Base-by-base conservation (phyloP, 495 filamentous ascomycete genomes). In the Penicillium paradoxum region DNA sequence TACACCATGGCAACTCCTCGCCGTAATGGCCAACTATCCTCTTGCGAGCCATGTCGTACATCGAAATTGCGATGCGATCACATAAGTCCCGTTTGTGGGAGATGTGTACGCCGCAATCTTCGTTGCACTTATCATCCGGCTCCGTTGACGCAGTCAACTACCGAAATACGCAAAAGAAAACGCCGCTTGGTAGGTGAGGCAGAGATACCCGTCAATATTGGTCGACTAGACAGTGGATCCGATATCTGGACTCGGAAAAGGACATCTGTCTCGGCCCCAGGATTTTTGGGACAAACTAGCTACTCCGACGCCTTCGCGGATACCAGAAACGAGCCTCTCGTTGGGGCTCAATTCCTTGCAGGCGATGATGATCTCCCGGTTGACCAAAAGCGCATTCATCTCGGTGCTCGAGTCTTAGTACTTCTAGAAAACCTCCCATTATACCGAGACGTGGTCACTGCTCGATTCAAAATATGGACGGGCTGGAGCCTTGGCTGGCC, bases 21-120 rank as follows among this genome's bases (percentile, higher is more conserved):
- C 3, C 65, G 71, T 8, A 76, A 75, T 56, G 71, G 73, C 2
- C 69, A 72, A 33, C 50, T 65, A 24, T 65, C 69, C 38, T 73
- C 71, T 0, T 78, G 73, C 47, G 70, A 77, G 63, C 68, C 73
- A 17, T 77, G 73, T 43, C 67, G 73, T 3, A 75, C 67, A 52
- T 67, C 68, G 10, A 75, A 77, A 49, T 50, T 76, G 17, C 64
- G 69, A 37, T 76, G 72, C 48, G 70, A 75, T 43, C 73, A 76
- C 30, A 29, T 39, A 9, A 51, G 55, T 15, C 74, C 54, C 10
- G 55, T 44, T 13, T 71, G 61, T 56, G 61, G 58, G 37, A 62
- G 49, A 50, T 72, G 59, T 53, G 42, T 44, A 0, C 56, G 57
- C 11, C 58, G 68, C 15, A 54, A 57, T 13, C 53, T 27, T 27